A percentile compares a stretch with the other conserved stretches of the same genome.
phyloP scores from a whole-genome alignment of 768 basidiomycete genomes.

The Leucocoprinus birnbaumii region DNA sequence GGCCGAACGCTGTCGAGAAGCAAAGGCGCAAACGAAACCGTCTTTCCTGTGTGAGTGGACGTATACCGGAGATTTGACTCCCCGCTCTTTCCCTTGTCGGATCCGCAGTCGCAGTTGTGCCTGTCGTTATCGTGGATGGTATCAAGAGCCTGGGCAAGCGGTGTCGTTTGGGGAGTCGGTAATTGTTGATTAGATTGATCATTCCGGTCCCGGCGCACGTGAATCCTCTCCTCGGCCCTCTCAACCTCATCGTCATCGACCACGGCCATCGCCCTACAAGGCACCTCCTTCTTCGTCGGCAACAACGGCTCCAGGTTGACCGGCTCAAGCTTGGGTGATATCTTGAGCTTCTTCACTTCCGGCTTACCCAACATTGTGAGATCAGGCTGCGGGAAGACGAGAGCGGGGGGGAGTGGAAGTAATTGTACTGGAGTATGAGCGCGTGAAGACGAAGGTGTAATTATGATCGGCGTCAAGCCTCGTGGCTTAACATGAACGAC shows the following conservation, averaged over 20 bases:
- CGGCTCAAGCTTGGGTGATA: not conserved
- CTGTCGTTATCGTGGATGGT: not conserved
- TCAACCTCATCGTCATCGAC: not conserved
- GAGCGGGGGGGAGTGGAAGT: too few relatives aligned
- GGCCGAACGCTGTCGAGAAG: not conserved
- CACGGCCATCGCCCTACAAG: not conserved
- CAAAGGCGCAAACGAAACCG: not conserved
- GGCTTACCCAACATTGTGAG: too few relatives aligned
- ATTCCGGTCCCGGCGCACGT: not conserved
- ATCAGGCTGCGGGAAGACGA: too few relatives aligned
- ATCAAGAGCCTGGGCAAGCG: not conserved
- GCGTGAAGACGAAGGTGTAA: conserved; percentile 6
- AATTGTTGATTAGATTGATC: not conserved
- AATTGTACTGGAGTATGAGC: not conserved
- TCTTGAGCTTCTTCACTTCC: not conserved
- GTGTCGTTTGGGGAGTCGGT: not conserved
- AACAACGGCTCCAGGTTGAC: not conserved
- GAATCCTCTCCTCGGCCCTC: not conserved
- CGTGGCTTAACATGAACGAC: not conserved
- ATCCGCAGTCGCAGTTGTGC: too few relatives aligned
- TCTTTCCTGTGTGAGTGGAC: not conserved
- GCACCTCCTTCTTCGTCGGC: not conserved
- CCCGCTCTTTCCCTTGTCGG: not conserved
- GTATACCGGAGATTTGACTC: not conserved
- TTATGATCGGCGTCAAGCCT: not conserved